phyloP scores from a whole-genome alignment of 1,139 yeast species.

The Taphrina communis region DNA sequence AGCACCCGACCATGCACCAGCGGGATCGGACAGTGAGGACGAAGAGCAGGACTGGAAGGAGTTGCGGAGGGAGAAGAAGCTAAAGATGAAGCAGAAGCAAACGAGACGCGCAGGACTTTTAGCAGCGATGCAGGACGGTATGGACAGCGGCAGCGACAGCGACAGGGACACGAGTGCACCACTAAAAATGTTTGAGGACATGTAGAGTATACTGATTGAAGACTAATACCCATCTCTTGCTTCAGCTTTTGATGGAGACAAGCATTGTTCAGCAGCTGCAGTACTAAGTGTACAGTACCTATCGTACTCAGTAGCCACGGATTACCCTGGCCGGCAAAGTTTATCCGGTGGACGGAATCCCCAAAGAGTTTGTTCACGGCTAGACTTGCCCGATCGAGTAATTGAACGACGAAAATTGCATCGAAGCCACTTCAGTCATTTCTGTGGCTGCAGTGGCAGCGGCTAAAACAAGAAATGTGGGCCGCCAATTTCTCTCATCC shows the following conservation, averaged over 20 bases:
- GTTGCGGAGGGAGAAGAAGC: constrained; percentile 9
- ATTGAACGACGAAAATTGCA: not conserved
- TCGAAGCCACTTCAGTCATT: constrained; percentile 2
- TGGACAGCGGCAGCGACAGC: not conserved
- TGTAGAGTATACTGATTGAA: not conserved
- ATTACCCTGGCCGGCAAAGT: too few species aligned
- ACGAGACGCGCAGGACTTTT: too few species aligned
- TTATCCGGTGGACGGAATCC: too few species aligned
- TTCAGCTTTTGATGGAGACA: too few species aligned
- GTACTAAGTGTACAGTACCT: too few species aligned
- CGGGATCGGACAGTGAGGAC: constrained; percentile 59
- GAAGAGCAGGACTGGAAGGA: constrained; percentile 20
- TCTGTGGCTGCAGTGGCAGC: not conserved
- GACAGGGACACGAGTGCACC: not conserved
- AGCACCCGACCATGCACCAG: constrained; percentile 43
- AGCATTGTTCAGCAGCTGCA: too few species aligned
- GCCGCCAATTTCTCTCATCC: not conserved
- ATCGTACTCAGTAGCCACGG: too few species aligned
- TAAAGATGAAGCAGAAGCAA: not conserved
- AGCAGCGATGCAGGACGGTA: too few species aligned
- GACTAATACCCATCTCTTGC: too few species aligned
- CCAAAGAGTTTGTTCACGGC: not conserved
- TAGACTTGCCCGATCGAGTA: not conserved
- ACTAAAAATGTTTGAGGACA: constrained; percentile 24
- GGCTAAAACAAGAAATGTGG: not conserved